Conservation (phyloP, 495 filamentous ascomycete species). For the Aspergillus bridgeri region DNA sequence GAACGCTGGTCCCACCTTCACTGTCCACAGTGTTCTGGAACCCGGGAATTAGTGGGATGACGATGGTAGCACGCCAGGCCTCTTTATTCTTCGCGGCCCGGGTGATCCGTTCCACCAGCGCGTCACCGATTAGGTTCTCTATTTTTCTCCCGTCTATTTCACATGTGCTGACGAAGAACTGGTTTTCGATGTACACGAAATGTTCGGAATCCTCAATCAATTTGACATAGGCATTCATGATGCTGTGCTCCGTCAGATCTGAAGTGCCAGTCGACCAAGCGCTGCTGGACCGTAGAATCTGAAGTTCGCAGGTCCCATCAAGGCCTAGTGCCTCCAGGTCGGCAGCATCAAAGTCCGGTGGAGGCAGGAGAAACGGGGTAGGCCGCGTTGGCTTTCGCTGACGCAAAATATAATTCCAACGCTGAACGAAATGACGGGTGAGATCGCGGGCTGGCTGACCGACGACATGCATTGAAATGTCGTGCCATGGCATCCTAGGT, state of each 20-base stretch:
- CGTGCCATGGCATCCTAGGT: slow-evolving; percentile 98
- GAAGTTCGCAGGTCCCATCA: slow-evolving; percentile 90
- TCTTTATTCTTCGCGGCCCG: slow-evolving; percentile 80
- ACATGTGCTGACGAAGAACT: slow-evolving; percentile 96
- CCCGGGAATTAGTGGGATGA: slow-evolving; percentile 95
- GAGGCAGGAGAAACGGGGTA: slow-evolving; percentile 88
- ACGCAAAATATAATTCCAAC: slow-evolving; percentile 97
- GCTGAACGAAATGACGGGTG: slow-evolving; percentile 95
- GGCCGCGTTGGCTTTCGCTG: slow-evolving; percentile 91
- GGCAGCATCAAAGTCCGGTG: slow-evolving; percentile 80
- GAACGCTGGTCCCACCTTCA: slow-evolving; percentile 88
- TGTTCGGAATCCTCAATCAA: slow-evolving; percentile 93
- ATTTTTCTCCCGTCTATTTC: slow-evolving; percentile 84
- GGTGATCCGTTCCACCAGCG: slow-evolving; percentile 86
- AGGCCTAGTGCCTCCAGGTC: slow-evolving; percentile 87
- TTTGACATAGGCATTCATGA: slow-evolving; percentile 93
- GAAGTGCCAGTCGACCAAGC: slow-evolving; percentile 91
- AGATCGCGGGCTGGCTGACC: slow-evolving; percentile 94
- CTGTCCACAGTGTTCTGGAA: slow-evolving; percentile 96
- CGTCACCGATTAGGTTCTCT: slow-evolving; percentile 91
- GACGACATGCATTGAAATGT: slow-evolving; percentile 97
- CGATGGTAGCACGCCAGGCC: slow-evolving; percentile 87
- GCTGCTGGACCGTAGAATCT: slow-evolving; percentile 85
- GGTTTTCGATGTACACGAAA: slow-evolving; percentile 98
- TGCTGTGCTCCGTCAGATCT: slow-evolving; percentile 81